These are phyloP conservation scores for Miscanthus lutarioriparius DNA, from an alignment of 176 grass and related monocot species.

Conservation along the genomic window DNA sequence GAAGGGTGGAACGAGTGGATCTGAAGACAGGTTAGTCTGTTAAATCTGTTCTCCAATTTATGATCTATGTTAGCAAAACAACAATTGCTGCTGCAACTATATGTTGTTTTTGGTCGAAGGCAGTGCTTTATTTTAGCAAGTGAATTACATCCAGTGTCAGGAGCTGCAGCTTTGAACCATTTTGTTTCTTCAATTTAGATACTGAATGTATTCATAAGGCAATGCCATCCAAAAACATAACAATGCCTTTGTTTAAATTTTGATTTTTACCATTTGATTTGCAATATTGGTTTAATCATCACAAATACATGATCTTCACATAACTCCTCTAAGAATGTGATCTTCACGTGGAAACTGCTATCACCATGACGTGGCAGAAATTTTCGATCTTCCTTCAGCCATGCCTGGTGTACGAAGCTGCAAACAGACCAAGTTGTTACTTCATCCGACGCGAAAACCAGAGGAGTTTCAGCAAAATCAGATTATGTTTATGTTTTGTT, in stretches of 20 bases:
- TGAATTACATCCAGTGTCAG: background rate
- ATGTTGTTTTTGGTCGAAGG: background rate
- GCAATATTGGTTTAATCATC: background rate
- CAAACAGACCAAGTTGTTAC: conserved; percentile 11
- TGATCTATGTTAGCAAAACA: background rate
- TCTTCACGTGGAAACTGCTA: conserved; percentile 31
- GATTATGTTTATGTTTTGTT: conserved; percentile 44
- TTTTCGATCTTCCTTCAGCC: conserved; percentile 5
- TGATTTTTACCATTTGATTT: background rate
- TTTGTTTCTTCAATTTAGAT: background rate
- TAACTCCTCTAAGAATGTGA: background rate
- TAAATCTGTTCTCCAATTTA: conserved; percentile 31
- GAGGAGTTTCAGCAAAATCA: conserved; percentile 38
- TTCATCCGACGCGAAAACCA: conserved; percentile 7
- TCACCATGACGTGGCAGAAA: conserved; percentile 9
- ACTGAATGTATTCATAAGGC: background rate
- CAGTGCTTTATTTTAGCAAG: background rate
- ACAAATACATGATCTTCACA: conserved; percentile 4
- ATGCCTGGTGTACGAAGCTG: background rate
- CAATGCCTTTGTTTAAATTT: background rate
- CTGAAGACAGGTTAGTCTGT: conserved; percentile 93
- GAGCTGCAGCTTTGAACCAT: background rate
- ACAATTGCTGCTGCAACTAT: background rate
- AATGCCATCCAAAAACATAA: background rate
- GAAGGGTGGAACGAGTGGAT: conserved; percentile 89